Base-by-base conservation (phyloP, 2,329 filamentous ascomycete species). In the Myriosclerotinia curreyana region DNA sequence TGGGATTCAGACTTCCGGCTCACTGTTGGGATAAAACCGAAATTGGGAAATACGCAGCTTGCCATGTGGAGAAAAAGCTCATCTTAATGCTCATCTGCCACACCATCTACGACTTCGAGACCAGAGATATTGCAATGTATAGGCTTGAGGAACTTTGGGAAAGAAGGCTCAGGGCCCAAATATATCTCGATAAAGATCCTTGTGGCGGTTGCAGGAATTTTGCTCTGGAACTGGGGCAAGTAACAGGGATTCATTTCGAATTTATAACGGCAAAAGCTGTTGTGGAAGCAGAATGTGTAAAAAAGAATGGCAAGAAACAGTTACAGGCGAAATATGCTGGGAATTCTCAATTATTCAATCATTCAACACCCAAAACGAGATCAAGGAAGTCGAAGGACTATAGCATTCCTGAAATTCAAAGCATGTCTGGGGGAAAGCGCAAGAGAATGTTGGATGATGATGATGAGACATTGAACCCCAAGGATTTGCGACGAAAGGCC, bases 41-140 rank as follows among this genome's bases (percentile, higher is more conserved):
- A 62, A 15, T 44, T 1, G 60, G 60, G n/a, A 34, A 40, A 46
- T 62, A 36, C n/a, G 51, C 51, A 25, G 60, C 60, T 20, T 62
- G 60, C 9, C 60, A 62, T 7, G 60, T 62, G 12, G 51, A 62
- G 42, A 62, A 62, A 20, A 54, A 62, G 51, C 60, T 62, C 20
- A 55, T 55, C 20, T 36, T 62, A 14, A 54, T 36, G 36, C 40
- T 55, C 2, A 25, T 56, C 22, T 40, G 38, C 31, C 38, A 56
- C 15, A 9, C 36, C 11, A 55, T 62, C 12, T 56, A 55, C 25
- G 60, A 62, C 22, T 14, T 34, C 5, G 28, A 59, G 20, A 58
- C 49, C 22, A 51, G 51, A 20, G 49, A 54, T 15, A 46, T 62
- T 17, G 50, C 51, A 14, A 54, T 46, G 51, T 28, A 25, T 31